Evolutionary conservation across 2,329 filamentous ascomycete species (phyloP), one percentile per base, ranked within the genome.

Genomic region (Fusarium sp.): DNA sequence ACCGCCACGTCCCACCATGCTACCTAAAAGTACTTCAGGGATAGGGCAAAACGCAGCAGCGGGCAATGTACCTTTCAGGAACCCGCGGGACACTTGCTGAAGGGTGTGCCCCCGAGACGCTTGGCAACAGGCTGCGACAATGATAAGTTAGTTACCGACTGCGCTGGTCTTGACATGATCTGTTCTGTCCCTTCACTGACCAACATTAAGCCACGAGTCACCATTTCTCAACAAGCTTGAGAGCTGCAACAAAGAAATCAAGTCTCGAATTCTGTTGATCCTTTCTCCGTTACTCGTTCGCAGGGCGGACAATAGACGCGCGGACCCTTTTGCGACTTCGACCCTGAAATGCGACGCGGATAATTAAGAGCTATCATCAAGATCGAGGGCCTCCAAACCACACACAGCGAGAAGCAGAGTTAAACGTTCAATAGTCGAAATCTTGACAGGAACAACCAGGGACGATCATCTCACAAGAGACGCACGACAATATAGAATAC

Each of bases 251-350:
- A 42, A 47, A 50, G 29, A n/a, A 52, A 57, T 38, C 33, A 25
- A 19, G 13, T 4, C 4, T 23, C 9, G 15, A 31, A 10, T 25
- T 11, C 25, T 27, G 21, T 43, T 33, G 17, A 37, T 25, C 25
- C 13, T 27, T 39, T 39, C 19, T 25, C 42, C 17, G 19, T 39
- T 21, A 52, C 27, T 13, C 54, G 65, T 62, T 69, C 62, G 54
- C 67, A 44, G 57, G 65, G 45, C 54, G 65, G 62, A 69, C 62
- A 56, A 41, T 49, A 41, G 51, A 63, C 54, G 48, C 63, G 57
- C 56, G 39, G 50, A 54, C 36, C 46, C 36, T 51, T 64, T 69
- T 69, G 67, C 62, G 66, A 65, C 62, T 54, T 43, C 27, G 54
- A 59, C 59, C 59, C 53, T 51, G 54, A 48, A 44, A 62, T 64